These are phyloP conservation scores for Dalbergia oliveri DNA, from an alignment of 306 rosid species.

Conservation along the genomic window DNA sequence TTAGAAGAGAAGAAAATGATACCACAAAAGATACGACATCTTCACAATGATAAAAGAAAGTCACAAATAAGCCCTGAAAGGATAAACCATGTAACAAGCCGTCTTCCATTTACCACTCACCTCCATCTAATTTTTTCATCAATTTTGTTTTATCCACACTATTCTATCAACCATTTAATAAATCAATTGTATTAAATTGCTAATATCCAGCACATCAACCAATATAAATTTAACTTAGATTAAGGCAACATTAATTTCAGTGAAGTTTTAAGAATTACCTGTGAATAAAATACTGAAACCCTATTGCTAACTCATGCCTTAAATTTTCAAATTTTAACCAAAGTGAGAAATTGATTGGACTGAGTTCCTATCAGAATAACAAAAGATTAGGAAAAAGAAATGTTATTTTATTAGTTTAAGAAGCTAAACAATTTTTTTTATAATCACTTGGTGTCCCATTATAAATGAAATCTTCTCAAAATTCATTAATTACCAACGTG, in stretches of 20 bases:
- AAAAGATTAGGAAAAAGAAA: background rate
- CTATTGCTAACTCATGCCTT: background rate
- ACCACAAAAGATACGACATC: too few relatives aligned
- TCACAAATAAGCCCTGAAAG: too few relatives aligned
- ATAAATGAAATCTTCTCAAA: slow-evolving; percentile 13
- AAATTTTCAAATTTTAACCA: slow-evolving; percentile 26
- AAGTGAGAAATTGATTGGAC: background rate
- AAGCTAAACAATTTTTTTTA: slow-evolving; percentile 3
- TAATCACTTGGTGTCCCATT: background rate
- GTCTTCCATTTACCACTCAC: slow-evolving; percentile 1
- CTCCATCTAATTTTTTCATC: background rate
- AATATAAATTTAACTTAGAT: background rate
- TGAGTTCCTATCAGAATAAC: background rate
- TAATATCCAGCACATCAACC: background rate
- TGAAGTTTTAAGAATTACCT: background rate
- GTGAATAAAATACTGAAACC: slow-evolving; percentile 13
- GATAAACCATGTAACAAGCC: too few relatives aligned
- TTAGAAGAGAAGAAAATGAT: too few relatives aligned
- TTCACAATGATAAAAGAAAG: too few relatives aligned
- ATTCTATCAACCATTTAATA: background rate
- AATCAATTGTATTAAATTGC: background rate
- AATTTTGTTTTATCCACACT: background rate
- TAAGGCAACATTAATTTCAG: background rate
- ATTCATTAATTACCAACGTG: background rate
- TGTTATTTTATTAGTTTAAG: background rate